Evolutionary conservation across 441 rosid species (phyloP), one percentile per base, ranked within the genome.

Genomic region (Pelargonium myrrhifolium): DNA sequence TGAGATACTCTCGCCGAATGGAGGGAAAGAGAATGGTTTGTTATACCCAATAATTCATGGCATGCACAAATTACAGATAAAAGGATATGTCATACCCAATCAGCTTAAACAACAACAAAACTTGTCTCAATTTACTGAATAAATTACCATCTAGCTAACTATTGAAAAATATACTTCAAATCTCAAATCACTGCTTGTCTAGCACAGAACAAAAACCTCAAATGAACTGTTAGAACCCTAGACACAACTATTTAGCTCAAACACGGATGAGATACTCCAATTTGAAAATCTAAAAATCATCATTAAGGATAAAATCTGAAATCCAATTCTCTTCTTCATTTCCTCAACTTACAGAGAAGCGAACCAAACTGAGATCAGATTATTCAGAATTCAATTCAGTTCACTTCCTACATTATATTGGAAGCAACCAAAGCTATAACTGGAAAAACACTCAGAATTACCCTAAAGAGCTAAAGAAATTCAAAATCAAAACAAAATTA

Each of bases 401-500:
- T 49, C 17, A 49, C 56, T 49, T 49, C 56, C 56, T 49, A 49
- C 56, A 49, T 49, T 31, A 4, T 49, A 4, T 20, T 6, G 1
- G 18, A n/a, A 49, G 18, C 56, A 49, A 49, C 20, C 56, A 17
- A 14, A 49, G 56, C 56, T 49, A 49, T 3, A 15, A n/a, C 56
- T 47, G 5, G 3, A 47, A 47, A 5, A 47, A 47, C 55, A 14
- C n/a, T 47, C 55, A 47, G 14, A 47, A 2, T 47, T 0, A n/a
- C 55, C 56, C 17, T 4, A n/a, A 49, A 43, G 18, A 31, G 37
- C 37, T 31, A 31, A 31, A 31, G 6, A 31, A 14, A 14, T 3
- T 47, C 55, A 66, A 69, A 75, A 67, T 59, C 42, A 43, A 14
- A 18, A 37, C 2, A 60, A 15, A 15, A 22, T 35, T 20, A 20